phyloP scores from a whole-genome alignment of 768 basidiomycete species.

The Mrakia blollopis region DNA sequence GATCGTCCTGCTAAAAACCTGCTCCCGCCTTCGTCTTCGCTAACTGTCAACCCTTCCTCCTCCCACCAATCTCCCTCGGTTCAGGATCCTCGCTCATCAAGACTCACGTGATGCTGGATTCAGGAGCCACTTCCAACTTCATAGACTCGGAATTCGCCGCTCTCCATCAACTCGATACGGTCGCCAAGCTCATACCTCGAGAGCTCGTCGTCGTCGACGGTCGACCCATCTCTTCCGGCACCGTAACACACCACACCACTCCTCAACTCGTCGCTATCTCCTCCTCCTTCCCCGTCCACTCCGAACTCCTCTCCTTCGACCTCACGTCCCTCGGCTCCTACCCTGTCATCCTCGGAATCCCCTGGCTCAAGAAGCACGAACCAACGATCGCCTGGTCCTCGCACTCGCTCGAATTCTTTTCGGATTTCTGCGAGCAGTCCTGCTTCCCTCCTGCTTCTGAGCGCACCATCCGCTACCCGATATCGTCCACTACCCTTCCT shows the following conservation, averaged over 20 bases:
- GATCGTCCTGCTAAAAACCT: too few relatives aligned
- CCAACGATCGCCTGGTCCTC: background rate
- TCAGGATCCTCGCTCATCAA: background rate
- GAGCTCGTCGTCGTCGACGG: background rate
- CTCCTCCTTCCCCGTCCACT: background rate
- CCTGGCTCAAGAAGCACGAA: constrained; percentile 9
- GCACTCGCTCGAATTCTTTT: background rate
- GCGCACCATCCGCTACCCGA: too few relatives aligned
- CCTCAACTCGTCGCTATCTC: background rate
- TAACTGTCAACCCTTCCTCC: too few relatives aligned
- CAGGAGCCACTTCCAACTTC: too few relatives aligned
- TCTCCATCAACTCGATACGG: too few relatives aligned
- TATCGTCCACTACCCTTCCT: too few relatives aligned
- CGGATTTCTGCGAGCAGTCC: background rate
- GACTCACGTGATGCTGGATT: too few relatives aligned
- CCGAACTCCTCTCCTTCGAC: constrained; percentile 5
- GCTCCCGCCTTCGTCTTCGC: too few relatives aligned
- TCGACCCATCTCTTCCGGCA: constrained; percentile 11
- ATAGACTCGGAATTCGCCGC: too few relatives aligned
- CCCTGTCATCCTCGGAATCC: constrained; percentile 14
- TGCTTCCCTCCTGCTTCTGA: too few relatives aligned
- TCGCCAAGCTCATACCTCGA: too few relatives aligned
- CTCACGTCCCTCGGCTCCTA: constrained; percentile 5
- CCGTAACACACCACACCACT: constrained; percentile 2
- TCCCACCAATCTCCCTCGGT: too few relatives aligned